phyloP scores from a whole-genome alignment of 768 basidiomycete genomes.

The Russula compacta region DNA sequence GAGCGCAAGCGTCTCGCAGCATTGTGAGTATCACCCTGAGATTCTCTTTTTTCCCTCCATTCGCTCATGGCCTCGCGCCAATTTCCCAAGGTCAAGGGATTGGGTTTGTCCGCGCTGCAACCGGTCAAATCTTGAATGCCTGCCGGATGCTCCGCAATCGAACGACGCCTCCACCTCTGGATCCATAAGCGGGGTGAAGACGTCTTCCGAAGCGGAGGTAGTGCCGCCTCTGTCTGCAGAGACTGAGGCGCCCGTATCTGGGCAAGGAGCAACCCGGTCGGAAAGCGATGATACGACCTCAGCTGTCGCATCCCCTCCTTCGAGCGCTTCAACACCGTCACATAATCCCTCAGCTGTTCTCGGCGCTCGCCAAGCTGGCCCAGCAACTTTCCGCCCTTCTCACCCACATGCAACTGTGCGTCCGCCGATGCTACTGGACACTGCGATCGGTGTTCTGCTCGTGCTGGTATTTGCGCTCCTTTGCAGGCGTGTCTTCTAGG shows the following conservation, averaged over 20 bases:
- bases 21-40: conserved; percentile 40
- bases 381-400: background rate
- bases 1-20: conserved; percentile 74
- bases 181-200: background rate
- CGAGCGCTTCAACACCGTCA: background rate
- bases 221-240: background rate
- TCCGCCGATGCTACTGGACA: conserved; percentile 62
- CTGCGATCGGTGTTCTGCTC: conserved; percentile 62
- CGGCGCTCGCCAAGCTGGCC: background rate
- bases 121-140: conserved; percentile 52
- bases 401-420: conserved; percentile 14
- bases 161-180: background rate
- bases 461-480: conserved; percentile 61
- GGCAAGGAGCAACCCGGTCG: background rate
- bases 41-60: background rate
- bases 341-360: background rate
- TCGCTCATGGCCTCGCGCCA: background rate
- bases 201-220: background rate
- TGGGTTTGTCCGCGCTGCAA: conserved; percentile 76
- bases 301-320: background rate
- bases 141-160: conserved; percentile 50
- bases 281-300: background rate
- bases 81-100: conserved; percentile 51
- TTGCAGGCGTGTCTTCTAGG: conserved; percentile 45
- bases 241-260: background rate